Conservation (phyloP, 1,139 yeast species). For the Debaryomyces psychrophilus region DNA sequence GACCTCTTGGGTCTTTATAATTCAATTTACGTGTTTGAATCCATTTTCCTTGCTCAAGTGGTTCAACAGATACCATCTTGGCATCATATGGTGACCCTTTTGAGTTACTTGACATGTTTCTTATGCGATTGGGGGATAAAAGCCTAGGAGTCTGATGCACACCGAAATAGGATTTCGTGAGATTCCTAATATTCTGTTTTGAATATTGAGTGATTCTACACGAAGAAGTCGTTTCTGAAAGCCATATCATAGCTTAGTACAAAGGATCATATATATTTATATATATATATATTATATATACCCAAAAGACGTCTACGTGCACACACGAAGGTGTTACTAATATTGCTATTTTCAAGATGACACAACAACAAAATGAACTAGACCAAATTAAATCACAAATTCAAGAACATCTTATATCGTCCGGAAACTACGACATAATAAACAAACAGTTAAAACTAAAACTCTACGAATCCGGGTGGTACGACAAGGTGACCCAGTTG, state of each 20-base stretch:
- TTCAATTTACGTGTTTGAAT: conserved; percentile 58
- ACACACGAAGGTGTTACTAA: neutral
- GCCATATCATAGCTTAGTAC: neutral
- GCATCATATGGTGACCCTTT: conserved; percentile 43
- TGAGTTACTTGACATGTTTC: conserved; percentile 9
- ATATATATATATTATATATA: neutral
- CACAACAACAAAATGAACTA: conserved; percentile 42
- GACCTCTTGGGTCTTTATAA: conserved; percentile 71
- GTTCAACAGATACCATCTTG: conserved; percentile 34
- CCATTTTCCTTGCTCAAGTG: conserved; percentile 44
- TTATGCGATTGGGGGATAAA: neutral
- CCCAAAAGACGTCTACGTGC: neutral
- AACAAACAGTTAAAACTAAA: conserved; percentile 63
- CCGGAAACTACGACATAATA: conserved; percentile 79
- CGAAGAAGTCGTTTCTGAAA: neutral
- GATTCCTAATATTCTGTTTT: conserved; percentile 1
- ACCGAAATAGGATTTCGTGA: conserved; percentile 9
- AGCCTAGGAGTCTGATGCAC: conserved; percentile 6
- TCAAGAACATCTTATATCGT: conserved; percentile 68
- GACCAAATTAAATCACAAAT: conserved; percentile 64
- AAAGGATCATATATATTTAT: neutral
- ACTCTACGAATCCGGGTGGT: conserved; percentile 84
- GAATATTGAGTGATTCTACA: conserved; percentile 2
- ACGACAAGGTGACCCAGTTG: conserved; percentile 66
- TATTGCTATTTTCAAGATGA: conserved; percentile 20